Evolutionary conservation across 163 green algal genomes (phyloP).

Genomic region (Scenedesmus sp.): DNA sequence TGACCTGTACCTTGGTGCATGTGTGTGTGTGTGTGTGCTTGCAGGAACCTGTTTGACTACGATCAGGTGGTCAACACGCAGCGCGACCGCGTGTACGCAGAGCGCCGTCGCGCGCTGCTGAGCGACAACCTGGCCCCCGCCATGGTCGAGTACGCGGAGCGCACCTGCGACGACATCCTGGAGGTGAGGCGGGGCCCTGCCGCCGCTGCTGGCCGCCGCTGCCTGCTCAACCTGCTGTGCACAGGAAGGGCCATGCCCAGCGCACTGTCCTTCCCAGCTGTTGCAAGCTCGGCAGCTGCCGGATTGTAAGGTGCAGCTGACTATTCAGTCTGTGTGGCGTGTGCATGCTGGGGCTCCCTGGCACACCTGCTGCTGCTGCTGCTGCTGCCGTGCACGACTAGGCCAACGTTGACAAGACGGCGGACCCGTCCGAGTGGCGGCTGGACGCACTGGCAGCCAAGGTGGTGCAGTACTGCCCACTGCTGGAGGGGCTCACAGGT

Average conservation of each 20-base stretch:
- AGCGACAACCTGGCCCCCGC: slow-evolving; percentile 74
- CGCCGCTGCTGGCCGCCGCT: not conserved
- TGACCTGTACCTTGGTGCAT: not conserved
- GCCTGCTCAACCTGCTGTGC: too few species aligned
- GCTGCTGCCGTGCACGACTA: not conserved
- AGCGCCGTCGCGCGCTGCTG: slow-evolving; percentile 88
- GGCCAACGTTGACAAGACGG: slow-evolving; percentile 90
- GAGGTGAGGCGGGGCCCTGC: slow-evolving; percentile 67
- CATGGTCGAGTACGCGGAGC: slow-evolving; percentile 95
- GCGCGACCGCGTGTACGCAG: slow-evolving; percentile 94
- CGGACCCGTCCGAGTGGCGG: slow-evolving; percentile 85
- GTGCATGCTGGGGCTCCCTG: too few species aligned
- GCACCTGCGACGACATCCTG: slow-evolving; percentile 97
- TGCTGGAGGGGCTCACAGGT: slow-evolving; percentile 84
- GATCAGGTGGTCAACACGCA: slow-evolving; percentile 99
- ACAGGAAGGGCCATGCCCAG: too few species aligned
- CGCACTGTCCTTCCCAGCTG: too few species aligned
- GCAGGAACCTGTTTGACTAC: slow-evolving; percentile 97
- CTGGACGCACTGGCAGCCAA: slow-evolving; percentile 90
- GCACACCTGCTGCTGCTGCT: not conserved
- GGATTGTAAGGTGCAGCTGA: too few species aligned
- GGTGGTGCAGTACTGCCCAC: slow-evolving; percentile 95
- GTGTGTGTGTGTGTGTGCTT: not conserved
- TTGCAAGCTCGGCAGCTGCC: too few species aligned
- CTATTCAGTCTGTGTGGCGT: too few species aligned